These are phyloP conservation scores for Codiaeum variegatum DNA, from an alignment of 441 rosid species.

Conservation along the genomic window DNA sequence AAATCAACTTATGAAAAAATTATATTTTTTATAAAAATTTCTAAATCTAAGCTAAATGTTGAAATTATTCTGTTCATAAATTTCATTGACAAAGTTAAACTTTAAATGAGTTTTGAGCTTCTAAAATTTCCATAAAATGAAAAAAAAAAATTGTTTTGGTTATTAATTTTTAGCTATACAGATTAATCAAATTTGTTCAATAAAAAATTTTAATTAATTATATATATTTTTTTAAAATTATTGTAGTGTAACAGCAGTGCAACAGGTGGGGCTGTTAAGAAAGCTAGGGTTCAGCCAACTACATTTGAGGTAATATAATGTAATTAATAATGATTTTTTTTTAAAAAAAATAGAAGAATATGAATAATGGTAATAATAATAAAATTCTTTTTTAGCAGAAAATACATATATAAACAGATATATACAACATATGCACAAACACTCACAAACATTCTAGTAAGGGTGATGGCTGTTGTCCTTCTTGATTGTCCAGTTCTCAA, in stretches of 20 bases:
- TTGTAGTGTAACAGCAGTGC: conserved; percentile 72
- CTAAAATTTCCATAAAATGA: neutral
- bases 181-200: conserved; percentile 8
- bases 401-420: conserved; percentile 22
- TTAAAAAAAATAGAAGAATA: too few relatives aligned
- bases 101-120: too few relatives aligned
- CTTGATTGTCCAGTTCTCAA: conserved; percentile 61
- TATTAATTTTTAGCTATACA: neutral
- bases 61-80: neutral
- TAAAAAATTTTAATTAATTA: neutral
- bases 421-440: conserved; percentile 33
- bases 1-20: too few relatives aligned
- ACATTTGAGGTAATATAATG: conserved; percentile 67
- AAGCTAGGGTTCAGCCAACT: conserved; percentile 84
- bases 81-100: neutral
- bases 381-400: conserved; percentile 16
- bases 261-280: conserved; percentile 78
- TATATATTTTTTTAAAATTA: neutral
- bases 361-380: too few relatives aligned
- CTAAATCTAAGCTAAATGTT: neutral
- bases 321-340: too few relatives aligned
- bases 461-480: conserved; percentile 47
- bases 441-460: conserved; percentile 23
- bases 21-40: neutral
- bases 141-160: neutral